Evolutionary conservation across 2,329 filamentous ascomycete species (phyloP).

Genomic region (Biscogniauxia sp.): DNA sequence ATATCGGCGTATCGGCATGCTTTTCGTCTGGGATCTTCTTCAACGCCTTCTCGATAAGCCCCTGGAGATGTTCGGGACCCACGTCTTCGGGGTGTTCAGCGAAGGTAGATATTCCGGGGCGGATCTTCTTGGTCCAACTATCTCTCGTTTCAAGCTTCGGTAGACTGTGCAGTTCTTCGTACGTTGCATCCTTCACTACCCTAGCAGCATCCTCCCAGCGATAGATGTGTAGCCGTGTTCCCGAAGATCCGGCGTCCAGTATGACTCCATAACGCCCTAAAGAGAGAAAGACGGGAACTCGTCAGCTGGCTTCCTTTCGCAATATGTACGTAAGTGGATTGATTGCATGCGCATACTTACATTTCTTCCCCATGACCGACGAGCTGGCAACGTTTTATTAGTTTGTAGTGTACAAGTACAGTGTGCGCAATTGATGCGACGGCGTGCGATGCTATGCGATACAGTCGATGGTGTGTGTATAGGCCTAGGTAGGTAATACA

Average conservation of each 20-base stretch:
- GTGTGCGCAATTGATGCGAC: slow-evolving; percentile 15
- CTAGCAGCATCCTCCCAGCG: slow-evolving; percentile 79
- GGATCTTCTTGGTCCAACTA: slow-evolving; percentile 89
- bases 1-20: slow-evolving; percentile 82
- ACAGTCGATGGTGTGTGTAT: too few relatives aligned
- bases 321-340: neutral
- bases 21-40: slow-evolving; percentile 73
- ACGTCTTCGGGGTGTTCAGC: slow-evolving; percentile 73
- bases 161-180: slow-evolving; percentile 62
- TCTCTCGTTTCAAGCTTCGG: slow-evolving; percentile 82
- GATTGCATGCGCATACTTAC: slow-evolving; percentile 19
- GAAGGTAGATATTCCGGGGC: slow-evolving; percentile 90
- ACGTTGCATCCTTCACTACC: slow-evolving; percentile 60
- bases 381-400: slow-evolving; percentile 6
- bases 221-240: slow-evolving; percentile 92
- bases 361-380: slow-evolving; percentile 31
- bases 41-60: slow-evolving; percentile 78
- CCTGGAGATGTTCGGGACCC: slow-evolving; percentile 76
- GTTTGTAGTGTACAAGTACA: neutral
- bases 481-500: neutral
- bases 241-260: slow-evolving; percentile 95
- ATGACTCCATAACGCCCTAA: slow-evolving; percentile 82
- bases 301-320: slow-evolving; percentile 4
- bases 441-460: neutral
- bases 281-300: slow-evolving; percentile 5